Base-by-base conservation (phyloP, 2,329 filamentous ascomycete species). In the Nothomitra cinnamomea region DNA sequence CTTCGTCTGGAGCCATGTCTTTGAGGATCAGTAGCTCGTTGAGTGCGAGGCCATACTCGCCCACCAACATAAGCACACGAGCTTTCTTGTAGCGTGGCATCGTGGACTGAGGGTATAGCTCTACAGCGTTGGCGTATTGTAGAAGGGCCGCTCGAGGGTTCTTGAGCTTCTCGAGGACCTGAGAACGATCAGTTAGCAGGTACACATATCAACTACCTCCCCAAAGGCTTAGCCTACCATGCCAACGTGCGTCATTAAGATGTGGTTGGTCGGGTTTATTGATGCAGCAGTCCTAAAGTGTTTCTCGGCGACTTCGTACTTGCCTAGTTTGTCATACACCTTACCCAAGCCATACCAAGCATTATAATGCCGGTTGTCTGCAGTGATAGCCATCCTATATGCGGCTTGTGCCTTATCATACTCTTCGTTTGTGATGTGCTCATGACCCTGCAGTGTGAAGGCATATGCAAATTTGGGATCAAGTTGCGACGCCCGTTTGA, bases 371-470 rank as follows among this genome's bases (percentile, higher is more conserved):
- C 90, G 81, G 54, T 78, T 80, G 62, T 98, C 89, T 0, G 87
- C 87, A 45, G 82, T 79, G 59, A 98, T 85, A 1, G 87, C 89
- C 53, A 83, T 79, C 35, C 94, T 80, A 66, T 95, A 98, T 1
- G 87, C 83, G 40, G 82, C 80, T 45, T 95, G 77, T 0, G 92
- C 92, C 65, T 95, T 95, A 64, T 96, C 90, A 63, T 92, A 95
- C 66, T 98, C 94, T 67, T 98, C 94, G 60, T 95, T 96, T 36
- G 86, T 79, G 45, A 96, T 83, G 64, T 95, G 87, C 64, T 98
- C 92, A 65, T 98, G 92, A 1, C 92, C 92, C 65, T 96, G 90
- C 2, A 98, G 70, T 0, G 92, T 96, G 65, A 90, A 95, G 1
- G 88, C 90, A 64, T 98, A 98, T 1, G 92, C 89, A 66, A 96